Evolutionary conservation across 495 filamentous ascomycete species (phyloP).

Genomic region (Umbilicaria muhlenbergii): DNA sequence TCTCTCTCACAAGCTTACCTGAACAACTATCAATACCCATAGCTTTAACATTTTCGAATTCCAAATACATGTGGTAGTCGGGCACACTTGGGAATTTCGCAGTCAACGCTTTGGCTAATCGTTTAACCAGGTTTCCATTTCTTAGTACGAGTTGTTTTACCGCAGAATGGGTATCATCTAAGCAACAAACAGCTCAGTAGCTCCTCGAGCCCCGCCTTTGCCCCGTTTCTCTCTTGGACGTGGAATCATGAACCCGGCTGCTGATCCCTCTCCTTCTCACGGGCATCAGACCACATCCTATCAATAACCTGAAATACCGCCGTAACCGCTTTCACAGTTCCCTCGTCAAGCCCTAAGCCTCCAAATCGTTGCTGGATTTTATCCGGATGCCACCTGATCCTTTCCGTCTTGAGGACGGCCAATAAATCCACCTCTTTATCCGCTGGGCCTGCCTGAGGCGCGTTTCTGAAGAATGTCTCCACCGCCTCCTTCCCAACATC

Average conservation of each 20-base stretch:
- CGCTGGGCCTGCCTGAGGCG: conserved; percentile 18
- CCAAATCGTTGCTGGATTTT: conserved; percentile 90
- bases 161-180: no score
- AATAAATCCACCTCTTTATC: conserved; percentile 25
- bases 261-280: conserved; percentile 14
- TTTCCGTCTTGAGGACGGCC: conserved; percentile 61
- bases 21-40: no score
- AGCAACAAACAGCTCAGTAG: no score
- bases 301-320: conserved; percentile 88
- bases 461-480: conserved; percentile 45
- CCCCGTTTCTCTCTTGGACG: no score
- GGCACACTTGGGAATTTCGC: no score
- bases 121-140: no score
- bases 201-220: no score
- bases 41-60: no score
- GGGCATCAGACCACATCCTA: conserved; percentile 52
- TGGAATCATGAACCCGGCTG: not conserved
- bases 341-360: conserved; percentile 43
- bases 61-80: no score
- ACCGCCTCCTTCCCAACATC: conserved; percentile 49
- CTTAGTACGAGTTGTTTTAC: no score
- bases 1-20: no score
- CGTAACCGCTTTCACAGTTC: conserved; percentile 63
- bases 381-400: conserved; percentile 93
- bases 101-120: no score